Base-by-base conservation (phyloP, 1,139 yeast species). In the Entelexis paramagnoliae region DNA sequence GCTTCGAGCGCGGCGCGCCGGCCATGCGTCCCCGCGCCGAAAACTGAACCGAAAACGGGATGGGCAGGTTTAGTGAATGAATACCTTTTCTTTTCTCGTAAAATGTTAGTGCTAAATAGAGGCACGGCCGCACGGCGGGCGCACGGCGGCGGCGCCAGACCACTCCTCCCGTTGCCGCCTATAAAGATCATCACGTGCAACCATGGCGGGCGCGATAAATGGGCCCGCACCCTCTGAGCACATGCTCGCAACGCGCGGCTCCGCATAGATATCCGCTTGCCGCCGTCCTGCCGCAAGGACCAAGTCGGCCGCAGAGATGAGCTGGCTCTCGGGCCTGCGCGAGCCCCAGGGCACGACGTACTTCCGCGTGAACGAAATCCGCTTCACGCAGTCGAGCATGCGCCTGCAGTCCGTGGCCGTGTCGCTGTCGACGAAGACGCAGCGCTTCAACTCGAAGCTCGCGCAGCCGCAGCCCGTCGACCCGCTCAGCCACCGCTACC, bases 321-420 rank as follows among this genome's bases (percentile, higher is more conserved):
- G 57, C 53, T 56, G 59, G 59, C 55, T 56, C 32, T 35, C 56
- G 26, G 44, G 51, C 34, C 32, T 39, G 24, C 43, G 29, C 30
- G 58, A 53, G 44, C 54, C 53, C 20, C 26, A 33, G 17, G 46
- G 40, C 20, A 48, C 55, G 32, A 19, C 30, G 17, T 45, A 52
- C 30, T 44, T 54, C 20, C 22, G 43, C 19, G 54, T 59, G 16
- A 22, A 17, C 3, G 62, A 59, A 46, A 59, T 53, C 8, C 51
- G 62, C 10, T 56, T 59, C 54, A 59, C 62, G 14, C 59, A 52
- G 48, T 46, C 54, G 1, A 54, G 48, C 28, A 57, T 58, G 17
- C 42, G 54, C 17, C 55, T 59, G 8, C 58, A 58, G 33, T 40
- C 55, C 43, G 61, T 58, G 8, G 52, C 50, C 20, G 45, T 59